A percentile compares a stretch with the other conserved stretches of the same genome.
phyloP scores from a whole-genome alignment of 2,329 filamentous ascomycete genomes.

The Orbilia javanica region DNA sequence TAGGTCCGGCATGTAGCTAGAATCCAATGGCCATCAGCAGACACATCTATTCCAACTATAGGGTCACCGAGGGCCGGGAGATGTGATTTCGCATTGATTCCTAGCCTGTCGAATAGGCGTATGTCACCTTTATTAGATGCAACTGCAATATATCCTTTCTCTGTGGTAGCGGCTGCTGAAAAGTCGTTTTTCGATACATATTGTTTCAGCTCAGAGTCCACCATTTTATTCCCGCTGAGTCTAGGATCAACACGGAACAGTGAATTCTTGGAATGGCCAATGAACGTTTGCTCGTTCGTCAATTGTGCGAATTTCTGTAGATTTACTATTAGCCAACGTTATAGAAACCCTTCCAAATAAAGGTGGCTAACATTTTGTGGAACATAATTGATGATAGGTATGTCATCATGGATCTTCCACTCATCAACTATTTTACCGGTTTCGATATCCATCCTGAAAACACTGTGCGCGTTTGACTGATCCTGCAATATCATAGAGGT shows the following conservation, averaged over 20 bases:
- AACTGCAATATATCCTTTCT: conserved; percentile 96
- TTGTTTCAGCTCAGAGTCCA: conserved; percentile 92
- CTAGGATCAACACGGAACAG: conserved; percentile 95
- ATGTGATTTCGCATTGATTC: conserved; percentile 97
- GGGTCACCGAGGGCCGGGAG: conserved; percentile 95
- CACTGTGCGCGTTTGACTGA: conserved; percentile 82
- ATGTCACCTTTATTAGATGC: conserved; percentile 98
- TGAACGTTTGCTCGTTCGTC: conserved; percentile 93
- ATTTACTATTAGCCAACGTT: conserved; percentile 61
- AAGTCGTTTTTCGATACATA: conserved; percentile 98
- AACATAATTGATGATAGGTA: conserved; percentile 89
- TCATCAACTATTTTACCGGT: conserved; percentile 98
- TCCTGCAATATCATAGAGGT: conserved; percentile 91
- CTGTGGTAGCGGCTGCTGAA: conserved; percentile 91
- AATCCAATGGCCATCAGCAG: conserved; percentile 94
- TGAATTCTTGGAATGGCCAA: conserved; percentile 92
- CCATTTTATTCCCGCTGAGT: conserved; percentile 88
- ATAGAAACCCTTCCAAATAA: not conserved
- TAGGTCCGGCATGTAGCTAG: conserved; percentile 95
- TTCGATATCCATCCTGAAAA: conserved; percentile 97
- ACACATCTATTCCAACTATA: conserved; percentile 94
- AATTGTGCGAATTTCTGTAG: conserved; percentile 91
- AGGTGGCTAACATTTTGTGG: conserved; percentile 78
- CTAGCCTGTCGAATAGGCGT: conserved; percentile 93
- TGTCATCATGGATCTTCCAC: conserved; percentile 98